Evolutionary conservation across 331 rosid species (phyloP).

Genomic region (Prunus yedoensis): DNA sequence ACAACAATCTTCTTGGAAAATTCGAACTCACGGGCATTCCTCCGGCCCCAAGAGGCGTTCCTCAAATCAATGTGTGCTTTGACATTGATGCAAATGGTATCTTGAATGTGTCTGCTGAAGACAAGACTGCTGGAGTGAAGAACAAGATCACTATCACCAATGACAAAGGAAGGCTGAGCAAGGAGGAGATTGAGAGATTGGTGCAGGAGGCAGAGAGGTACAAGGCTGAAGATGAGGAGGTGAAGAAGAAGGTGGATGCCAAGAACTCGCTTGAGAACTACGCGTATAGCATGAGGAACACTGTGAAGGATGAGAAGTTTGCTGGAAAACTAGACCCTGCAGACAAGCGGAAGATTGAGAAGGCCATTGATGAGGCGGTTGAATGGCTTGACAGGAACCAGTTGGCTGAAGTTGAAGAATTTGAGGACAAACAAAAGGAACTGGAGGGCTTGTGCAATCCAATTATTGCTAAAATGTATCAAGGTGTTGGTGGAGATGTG

Average conservation of each 20-base stretch:
- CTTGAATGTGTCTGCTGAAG: conserved; percentile 52
- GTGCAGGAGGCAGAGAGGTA: conserved; percentile 55
- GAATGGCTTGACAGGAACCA: conserved; percentile 60
- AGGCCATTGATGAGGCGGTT: conserved; percentile 47
- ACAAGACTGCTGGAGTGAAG: conserved; percentile 62
- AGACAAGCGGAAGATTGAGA: conserved; percentile 50
- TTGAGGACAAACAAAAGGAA: conserved; percentile 54
- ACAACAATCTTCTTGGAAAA: conserved; percentile 46
- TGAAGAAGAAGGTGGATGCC: conserved; percentile 57
- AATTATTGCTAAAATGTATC: conserved; percentile 45
- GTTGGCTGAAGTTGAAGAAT: conserved; percentile 51
- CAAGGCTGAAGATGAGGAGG: conserved; percentile 53
- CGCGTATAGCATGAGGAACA: conserved; percentile 47
- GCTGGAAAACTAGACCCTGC: conserved; percentile 36
- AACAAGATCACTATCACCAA: conserved; percentile 57
- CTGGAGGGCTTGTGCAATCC: conserved; percentile 62
- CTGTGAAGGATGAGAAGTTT: conserved; percentile 43
- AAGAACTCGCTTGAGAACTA: conserved; percentile 50
- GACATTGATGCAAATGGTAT: conserved; percentile 56
- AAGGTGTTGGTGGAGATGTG: conserved; percentile 51
- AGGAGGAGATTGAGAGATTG: conserved; percentile 52
- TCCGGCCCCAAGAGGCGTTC: conserved; percentile 47
- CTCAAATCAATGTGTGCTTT: conserved; percentile 57
- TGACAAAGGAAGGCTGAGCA: conserved; percentile 58
- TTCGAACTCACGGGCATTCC: conserved; percentile 47